phyloP scores from a whole-genome alignment of 345 rosid genomes.

The Trapa incisa region DNA sequence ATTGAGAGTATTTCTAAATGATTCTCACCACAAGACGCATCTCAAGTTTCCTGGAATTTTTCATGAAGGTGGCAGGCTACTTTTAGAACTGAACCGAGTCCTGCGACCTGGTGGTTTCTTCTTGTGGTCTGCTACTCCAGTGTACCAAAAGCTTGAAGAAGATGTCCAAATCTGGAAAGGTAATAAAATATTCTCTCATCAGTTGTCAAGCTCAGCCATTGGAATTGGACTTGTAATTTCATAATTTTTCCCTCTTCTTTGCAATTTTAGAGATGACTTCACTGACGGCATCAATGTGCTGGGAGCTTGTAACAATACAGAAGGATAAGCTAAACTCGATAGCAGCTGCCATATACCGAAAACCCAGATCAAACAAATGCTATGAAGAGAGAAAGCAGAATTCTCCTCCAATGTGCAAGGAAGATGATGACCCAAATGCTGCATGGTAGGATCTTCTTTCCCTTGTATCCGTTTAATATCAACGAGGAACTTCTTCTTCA shows the following conservation, averaged over 20 bases:
- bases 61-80: constrained; percentile 50
- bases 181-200: constrained; percentile 6
- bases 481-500: neutral
- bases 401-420: constrained; percentile 62
- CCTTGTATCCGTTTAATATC: neutral
- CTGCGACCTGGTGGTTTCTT: constrained; percentile 85
- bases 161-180: constrained; percentile 84
- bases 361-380: constrained; percentile 66
- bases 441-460: constrained; percentile 43
- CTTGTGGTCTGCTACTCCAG: constrained; percentile 96
- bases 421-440: constrained; percentile 72
- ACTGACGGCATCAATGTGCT: constrained; percentile 62
- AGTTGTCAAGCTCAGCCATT: neutral
- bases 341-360: constrained; percentile 70
- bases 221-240: neutral
- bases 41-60: too few relatives aligned
- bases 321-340: constrained; percentile 60
- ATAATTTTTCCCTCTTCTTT: neutral
- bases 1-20: too few relatives aligned
- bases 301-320: constrained; percentile 79
- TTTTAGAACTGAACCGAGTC: constrained; percentile 75
- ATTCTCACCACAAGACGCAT: neutral
- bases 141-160: constrained; percentile 59
- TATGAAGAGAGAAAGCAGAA: constrained; percentile 54
- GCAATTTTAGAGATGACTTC: constrained; percentile 49